phyloP scores from a whole-genome alignment of 140 eudicot genomes.

The Flaveria floridana region DNA sequence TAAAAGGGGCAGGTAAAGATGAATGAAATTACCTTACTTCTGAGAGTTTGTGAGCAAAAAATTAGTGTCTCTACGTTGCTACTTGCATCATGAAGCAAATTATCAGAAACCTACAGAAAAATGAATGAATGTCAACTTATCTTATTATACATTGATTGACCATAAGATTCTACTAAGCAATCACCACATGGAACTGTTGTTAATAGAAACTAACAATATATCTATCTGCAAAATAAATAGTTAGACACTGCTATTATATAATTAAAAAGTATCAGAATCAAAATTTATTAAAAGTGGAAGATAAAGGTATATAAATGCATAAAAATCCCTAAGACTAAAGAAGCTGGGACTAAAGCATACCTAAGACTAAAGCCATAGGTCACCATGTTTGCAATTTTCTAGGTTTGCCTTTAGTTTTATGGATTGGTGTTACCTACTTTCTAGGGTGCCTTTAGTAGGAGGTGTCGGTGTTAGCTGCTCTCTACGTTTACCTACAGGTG shows the following conservation, averaged over 20 bases:
- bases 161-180: neutral
- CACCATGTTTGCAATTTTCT: too few relatives aligned
- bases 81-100: conserved; percentile 85
- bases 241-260: neutral
- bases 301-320: too few relatives aligned
- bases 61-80: conserved; percentile 87
- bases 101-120: conserved; percentile 77
- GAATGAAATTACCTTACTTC: conserved; percentile 74
- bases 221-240: conserved; percentile 4
- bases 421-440: too few relatives aligned
- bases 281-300: too few relatives aligned
- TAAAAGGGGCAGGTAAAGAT: conserved; percentile 5
- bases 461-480: too few relatives aligned
- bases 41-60: conserved; percentile 94
- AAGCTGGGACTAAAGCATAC: too few relatives aligned
- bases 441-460: too few relatives aligned
- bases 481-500: too few relatives aligned
- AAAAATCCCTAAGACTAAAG: too few relatives aligned
- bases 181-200: neutral
- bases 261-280: neutral
- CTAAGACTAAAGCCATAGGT: too few relatives aligned
- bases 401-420: too few relatives aligned
- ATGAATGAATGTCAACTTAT: neutral
- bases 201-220: neutral
- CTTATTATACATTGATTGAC: neutral